These are phyloP conservation scores for Daedaleopsis sinensis DNA, from an alignment of 768 basidiomycete species.

Conservation along the genomic window DNA sequence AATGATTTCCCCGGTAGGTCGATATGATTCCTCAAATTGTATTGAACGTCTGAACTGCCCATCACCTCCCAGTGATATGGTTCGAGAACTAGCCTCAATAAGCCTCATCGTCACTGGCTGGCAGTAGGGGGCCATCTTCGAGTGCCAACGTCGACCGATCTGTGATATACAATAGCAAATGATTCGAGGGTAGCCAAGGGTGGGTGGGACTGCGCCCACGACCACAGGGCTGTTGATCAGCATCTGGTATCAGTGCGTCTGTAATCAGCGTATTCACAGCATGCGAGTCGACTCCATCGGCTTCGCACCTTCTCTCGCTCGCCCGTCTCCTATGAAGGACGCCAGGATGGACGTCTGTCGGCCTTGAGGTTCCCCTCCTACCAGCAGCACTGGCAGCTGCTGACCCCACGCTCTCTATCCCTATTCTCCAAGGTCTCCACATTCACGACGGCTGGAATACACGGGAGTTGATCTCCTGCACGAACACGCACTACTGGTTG, in stretches of 20 bases:
- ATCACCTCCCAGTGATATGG: background rate
- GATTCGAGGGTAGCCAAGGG: background rate
- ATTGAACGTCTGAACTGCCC: background rate
- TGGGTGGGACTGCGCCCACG: background rate
- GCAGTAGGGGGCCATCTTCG: no score
- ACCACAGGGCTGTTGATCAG: constrained; percentile 1
- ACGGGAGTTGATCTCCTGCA: constrained; percentile 20
- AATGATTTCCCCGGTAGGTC: background rate
- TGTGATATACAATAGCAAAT: background rate
- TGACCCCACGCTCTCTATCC: constrained; percentile 6
- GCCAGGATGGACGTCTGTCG: no score
- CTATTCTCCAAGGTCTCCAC: background rate
- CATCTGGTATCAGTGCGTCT: constrained; percentile 2
- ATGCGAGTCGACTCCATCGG: background rate
- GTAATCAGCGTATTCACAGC: constrained; percentile 13
- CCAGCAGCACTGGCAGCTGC: constrained; percentile 19
- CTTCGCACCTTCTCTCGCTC: constrained; percentile 1
- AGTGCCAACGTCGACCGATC: background rate
- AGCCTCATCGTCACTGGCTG: background rate
- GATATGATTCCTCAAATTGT: background rate
- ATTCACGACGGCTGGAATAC: background rate
- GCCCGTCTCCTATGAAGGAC: constrained; percentile 10
- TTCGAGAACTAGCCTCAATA: background rate
- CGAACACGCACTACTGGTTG: constrained; percentile 10
- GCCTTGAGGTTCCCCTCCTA: background rate